phyloP scores from a whole-genome alignment of 1,139 yeast genomes.

The Diutina ranongensis region DNA sequence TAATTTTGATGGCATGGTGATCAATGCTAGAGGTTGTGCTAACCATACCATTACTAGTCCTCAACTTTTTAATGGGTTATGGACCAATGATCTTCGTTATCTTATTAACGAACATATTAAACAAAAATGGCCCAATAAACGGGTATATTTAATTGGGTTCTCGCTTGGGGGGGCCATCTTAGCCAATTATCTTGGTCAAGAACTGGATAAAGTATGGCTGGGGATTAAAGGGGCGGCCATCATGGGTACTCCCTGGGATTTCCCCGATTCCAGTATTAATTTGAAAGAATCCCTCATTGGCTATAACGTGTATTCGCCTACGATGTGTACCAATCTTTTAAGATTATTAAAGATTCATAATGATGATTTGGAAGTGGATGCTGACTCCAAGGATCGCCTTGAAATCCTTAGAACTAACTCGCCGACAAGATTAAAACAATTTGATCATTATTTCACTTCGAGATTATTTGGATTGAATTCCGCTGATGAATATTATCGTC shows the following conservation, averaged over 20 bases:
- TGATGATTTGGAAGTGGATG: slow-evolving; percentile 15
- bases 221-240: slow-evolving; percentile 38
- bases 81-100: slow-evolving; percentile 52
- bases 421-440: slow-evolving; percentile 9
- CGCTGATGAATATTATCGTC: slow-evolving; percentile 13
- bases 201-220: slow-evolving; percentile 21
- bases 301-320: slow-evolving; percentile 37
- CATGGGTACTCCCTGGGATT: slow-evolving; percentile 17
- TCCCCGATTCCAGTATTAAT: slow-evolving; percentile 23
- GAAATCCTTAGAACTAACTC: slow-evolving; percentile 15
- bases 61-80: slow-evolving; percentile 44
- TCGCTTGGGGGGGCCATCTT: slow-evolving; percentile 48
- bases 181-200: slow-evolving; percentile 46
- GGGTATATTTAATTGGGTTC: slow-evolving; percentile 41
- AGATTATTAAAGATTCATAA: slow-evolving; percentile 31
- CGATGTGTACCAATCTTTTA: slow-evolving; percentile 39
- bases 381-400: slow-evolving; percentile 23
- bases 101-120: slow-evolving; percentile 36
- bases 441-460: slow-evolving; percentile 5
- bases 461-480: slow-evolving; percentile 5
- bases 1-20: slow-evolving; percentile 41
- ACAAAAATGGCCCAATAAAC: slow-evolving; percentile 36
- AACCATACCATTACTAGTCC: slow-evolving; percentile 47
- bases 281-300: slow-evolving; percentile 34
- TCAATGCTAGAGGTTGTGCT: slow-evolving; percentile 53